Base-by-base conservation (phyloP, 306 rosid genomes). In the Glycine latifolia region DNA sequence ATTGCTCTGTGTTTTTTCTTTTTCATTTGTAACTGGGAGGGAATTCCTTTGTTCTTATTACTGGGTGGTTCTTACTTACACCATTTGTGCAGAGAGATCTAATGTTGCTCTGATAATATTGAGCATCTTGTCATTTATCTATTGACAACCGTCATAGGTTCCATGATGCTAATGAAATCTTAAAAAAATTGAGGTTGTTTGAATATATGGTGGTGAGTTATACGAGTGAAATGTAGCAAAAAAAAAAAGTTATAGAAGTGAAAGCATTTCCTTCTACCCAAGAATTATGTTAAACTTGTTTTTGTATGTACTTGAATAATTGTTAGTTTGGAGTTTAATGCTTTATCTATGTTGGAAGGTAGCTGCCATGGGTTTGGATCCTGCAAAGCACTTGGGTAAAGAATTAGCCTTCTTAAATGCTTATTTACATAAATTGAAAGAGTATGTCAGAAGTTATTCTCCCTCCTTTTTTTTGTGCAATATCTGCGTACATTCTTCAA, bases 331-430 rank as follows among this genome's bases (percentile, higher is more conserved):
- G 72, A 80, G 46, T 41, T 80, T 80, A 67, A 73, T 69, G 63
- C 71, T 81, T 59, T 81, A 75, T 86, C 70, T 79, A 65, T 82
- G 62, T 83, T 79, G 82, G 80, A 84, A 95, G 99, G 98, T 90
- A 84, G 99, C 96, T 81, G 99, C 98, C 54, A 84, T 95, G 97
- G 99, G 98, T 73, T 86, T 95, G 93, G 91, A 90, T 86, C 98
- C 99, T 46, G 84, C 86, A 80, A 93, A 88, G 89, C 99, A 95
- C 88, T 86, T 95, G 97, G 98, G 99, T 74, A 91, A 91, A 87
- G 98, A 91, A 86, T 63, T 95, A 86, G 77, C 90, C 74, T 80
- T 81, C 54, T 88, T 95, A 85, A 84, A 83, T 77, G 87, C 96
- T 49, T 87, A 91, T 89, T 88, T 95, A 78, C 97, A 91, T 79